Base-by-base conservation (phyloP, 1,284 basidiomycete genomes). In the Takashimella koratensis region DNA sequence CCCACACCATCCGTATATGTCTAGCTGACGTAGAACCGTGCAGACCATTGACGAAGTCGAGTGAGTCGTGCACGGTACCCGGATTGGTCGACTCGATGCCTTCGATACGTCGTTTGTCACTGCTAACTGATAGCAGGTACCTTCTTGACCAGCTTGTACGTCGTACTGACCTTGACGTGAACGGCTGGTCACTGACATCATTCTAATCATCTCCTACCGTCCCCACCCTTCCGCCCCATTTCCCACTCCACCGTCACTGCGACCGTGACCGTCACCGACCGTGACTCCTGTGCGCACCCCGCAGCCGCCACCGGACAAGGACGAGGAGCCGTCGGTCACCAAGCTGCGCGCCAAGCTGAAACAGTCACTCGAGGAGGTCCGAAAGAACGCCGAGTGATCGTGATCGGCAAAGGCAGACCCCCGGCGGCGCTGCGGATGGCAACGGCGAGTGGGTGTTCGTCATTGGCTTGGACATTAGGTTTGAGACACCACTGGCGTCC, bases 71-170 rank as follows among this genome's bases (percentile, higher is more conserved):
- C 8, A 20, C 30, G 16, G n/a, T n/a, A n/a, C n/a, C n/a, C n/a
- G n/a, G n/a, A n/a, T n/a, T n/a, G n/a, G n/a, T n/a, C n/a, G n/a
- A n/a, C n/a, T n/a, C n/a, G n/a, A n/a, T n/a, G n/a, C n/a, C n/a
- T n/a, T n/a, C n/a, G n/a, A n/a, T n/a, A n/a, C 19, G 5, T 12
- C 20, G 43, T 25, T 24, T 44, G 43, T 5, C 43, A 6, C 43
- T 21, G 30, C 21, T 27, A 47, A 27, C 21, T 20, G 24, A 20
- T 21, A 16, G 39, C 51, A 73, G 71, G 47, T 73, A 66, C 40
- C 64, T 74, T 6, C 66, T 74, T n/a, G 71, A 72, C 52, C 71
- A 74, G 52, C 48, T 74, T 19, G 71, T 70, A 39, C 51, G 58
- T 51, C 12, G 13, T 41, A n/a, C n/a, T n/a, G n/a, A n/a, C n/a